These are phyloP conservation scores for Elsinoe australis DNA, from an alignment of 2,329 filamentous ascomycete genomes.

Conservation along the genomic window DNA sequence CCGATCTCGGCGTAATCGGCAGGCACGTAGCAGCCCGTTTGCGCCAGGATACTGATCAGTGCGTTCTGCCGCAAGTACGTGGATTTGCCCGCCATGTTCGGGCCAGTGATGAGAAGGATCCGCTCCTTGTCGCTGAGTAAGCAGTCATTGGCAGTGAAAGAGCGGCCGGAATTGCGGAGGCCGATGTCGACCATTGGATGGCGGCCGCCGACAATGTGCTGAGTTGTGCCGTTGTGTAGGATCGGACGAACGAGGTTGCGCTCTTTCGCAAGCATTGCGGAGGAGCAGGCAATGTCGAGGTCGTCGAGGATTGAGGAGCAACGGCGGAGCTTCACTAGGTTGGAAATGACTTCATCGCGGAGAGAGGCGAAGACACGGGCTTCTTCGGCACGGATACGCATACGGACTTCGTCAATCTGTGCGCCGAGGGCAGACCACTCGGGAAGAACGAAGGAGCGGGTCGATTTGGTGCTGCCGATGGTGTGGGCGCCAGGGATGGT, in stretches of 20 bases:
- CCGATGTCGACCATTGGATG: conserved; percentile 89
- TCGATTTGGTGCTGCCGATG: conserved; percentile 73
- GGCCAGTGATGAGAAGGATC: conserved; percentile 63
- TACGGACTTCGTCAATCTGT: conserved; percentile 66
- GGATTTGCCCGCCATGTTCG: conserved; percentile 98
- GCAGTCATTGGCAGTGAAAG: conserved; percentile 81
- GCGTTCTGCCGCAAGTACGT: conserved; percentile 95
- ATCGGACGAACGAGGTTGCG: conserved; percentile 65
- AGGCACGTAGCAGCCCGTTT: conserved; percentile 87
- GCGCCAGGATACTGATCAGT: conserved; percentile 84
- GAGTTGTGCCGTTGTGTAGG: conserved; percentile 54
- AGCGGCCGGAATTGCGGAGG: conserved; percentile 67
- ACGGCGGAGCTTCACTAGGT: conserved; percentile 75
- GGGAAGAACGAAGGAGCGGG: conserved; percentile 72
- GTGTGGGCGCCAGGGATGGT: conserved; percentile 41
- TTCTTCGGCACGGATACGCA: conserved; percentile 77
- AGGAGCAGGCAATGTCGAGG: conserved; percentile 81
- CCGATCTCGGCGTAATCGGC: conserved; percentile 79
- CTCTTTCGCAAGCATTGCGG: conserved; percentile 70
- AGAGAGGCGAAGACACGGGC: conserved; percentile 68
- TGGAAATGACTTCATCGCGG: conserved; percentile 67
- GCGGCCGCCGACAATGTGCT: conserved; percentile 75
- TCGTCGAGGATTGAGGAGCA: conserved; percentile 91
- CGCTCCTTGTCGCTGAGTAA: conserved; percentile 69
- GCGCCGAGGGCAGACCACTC: conserved; percentile 79